Percentiles rank a stretch among this genome's conserved stretches.
Evolutionary conservation across 345 rosid genomes (phyloP).

Genomic region (Ceriops zippeliana): DNA sequence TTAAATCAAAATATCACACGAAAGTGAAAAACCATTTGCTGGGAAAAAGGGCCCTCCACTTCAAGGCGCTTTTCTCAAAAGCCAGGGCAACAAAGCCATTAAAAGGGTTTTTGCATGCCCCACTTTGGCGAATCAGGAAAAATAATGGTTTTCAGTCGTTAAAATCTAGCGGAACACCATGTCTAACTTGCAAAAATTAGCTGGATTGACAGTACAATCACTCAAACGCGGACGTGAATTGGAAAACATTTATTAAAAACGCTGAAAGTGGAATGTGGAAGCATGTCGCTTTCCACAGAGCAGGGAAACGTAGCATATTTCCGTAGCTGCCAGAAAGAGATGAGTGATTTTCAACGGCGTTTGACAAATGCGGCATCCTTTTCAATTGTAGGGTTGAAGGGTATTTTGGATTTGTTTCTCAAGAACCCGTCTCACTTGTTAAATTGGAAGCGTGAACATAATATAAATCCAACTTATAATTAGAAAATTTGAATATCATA

Average conservation of each 20-base stretch:
- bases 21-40: neutral
- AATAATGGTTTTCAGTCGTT: neutral
- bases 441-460: too few relatives aligned
- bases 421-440: too few relatives aligned
- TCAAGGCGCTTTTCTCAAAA: slow-evolving; percentile 12
- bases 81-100: slow-evolving; percentile 1
- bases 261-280: too few relatives aligned
- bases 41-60: neutral
- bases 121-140: neutral
- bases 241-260: too few relatives aligned
- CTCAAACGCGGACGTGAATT: too few relatives aligned
- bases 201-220: neutral
- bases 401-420: slow-evolving; percentile 13
- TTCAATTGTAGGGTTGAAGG: slow-evolving; percentile 25
- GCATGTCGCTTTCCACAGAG: neutral
- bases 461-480: too few relatives aligned
- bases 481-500: too few relatives aligned
- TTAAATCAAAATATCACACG: neutral
- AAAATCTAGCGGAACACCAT: too few relatives aligned
- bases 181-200: neutral
- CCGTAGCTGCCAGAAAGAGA: slow-evolving; percentile 18
- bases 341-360: slow-evolving; percentile 19
- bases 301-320: slow-evolving; percentile 7
- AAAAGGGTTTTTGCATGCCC: neutral
- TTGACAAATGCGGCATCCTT: slow-evolving; percentile 19